Percentiles rank a stretch among this genome's conserved stretches.
phyloP scores from a whole-genome alignment of 2,329 filamentous ascomycete genomes.

The Aspergillus melleus region DNA sequence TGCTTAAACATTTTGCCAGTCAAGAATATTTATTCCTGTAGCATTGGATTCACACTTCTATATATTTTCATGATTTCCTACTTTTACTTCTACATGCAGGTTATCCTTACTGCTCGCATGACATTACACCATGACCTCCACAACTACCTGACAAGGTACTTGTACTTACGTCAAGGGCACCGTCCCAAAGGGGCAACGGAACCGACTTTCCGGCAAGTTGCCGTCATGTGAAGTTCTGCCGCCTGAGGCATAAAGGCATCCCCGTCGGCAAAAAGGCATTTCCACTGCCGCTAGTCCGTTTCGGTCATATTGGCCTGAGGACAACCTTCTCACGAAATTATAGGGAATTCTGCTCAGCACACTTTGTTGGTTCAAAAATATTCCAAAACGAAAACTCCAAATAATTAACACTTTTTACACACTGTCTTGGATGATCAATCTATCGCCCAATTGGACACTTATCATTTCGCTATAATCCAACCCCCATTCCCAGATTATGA shows the following conservation, averaged over 20 bases:
- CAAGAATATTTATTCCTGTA: too few species aligned
- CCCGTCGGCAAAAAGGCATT: neutral
- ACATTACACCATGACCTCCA: constrained; percentile 1
- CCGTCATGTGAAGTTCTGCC: constrained; percentile 6
- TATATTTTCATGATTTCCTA: neutral
- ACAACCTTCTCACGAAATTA: too few species aligned
- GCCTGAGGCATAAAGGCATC: constrained; percentile 5
- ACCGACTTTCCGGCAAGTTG: constrained; percentile 10
- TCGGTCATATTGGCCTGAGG: neutral
- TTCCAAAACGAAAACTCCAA: too few species aligned
- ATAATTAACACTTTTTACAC: too few species aligned
- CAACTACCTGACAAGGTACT: too few species aligned
- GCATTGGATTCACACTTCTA: neutral
- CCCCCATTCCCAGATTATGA: too few species aligned
- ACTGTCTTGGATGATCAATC: too few species aligned
- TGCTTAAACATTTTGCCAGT: constrained; percentile 11
- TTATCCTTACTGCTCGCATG: neutral
- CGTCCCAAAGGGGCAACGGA: constrained; percentile 17
- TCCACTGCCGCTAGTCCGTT: neutral
- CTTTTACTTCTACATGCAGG: neutral
- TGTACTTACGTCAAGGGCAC: neutral
- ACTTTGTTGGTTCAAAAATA: too few species aligned
- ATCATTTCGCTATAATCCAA: too few species aligned
- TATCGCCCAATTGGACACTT: too few species aligned
- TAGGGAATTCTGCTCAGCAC: too few species aligned